A percentile compares a stretch with the other conserved stretches of the same genome.
phyloP scores from a whole-genome alignment of 495 filamentous ascomycete genomes.

The Aeminium ludgeri region DNA sequence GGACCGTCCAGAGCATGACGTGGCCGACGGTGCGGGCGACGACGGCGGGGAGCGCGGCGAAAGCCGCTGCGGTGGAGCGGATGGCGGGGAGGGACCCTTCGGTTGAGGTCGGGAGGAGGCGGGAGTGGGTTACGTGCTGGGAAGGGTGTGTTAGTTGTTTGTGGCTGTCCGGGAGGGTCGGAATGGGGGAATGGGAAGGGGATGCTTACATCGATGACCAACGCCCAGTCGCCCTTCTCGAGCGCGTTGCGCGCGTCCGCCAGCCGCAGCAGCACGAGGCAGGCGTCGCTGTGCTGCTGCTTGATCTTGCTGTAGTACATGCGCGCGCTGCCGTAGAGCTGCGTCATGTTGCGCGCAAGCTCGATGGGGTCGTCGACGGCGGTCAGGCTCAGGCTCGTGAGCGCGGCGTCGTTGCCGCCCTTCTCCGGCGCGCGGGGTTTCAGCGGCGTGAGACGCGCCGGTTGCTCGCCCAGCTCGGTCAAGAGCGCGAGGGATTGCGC shows the following conservation, averaged over 20 bases:
- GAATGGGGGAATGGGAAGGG: neutral
- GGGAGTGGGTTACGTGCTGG: constrained; percentile 54
- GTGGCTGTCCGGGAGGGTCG: neutral
- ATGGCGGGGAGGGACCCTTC: constrained; percentile 53
- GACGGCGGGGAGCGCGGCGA: constrained; percentile 53
- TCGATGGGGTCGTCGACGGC: constrained; percentile 70
- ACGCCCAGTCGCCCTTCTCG: constrained; percentile 52
- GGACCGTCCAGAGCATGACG: constrained; percentile 82
- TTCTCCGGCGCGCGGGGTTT: constrained; percentile 39
- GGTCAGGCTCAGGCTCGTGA: constrained; percentile 61
- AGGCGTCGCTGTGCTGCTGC: constrained; percentile 48
- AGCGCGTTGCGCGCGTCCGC: constrained; percentile 57
- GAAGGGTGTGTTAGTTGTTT: constrained; percentile 5
- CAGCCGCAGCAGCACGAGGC: constrained; percentile 57
- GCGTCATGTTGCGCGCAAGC: constrained; percentile 63
- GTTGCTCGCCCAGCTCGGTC: constrained; percentile 61
- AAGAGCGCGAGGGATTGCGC: constrained; percentile 77
- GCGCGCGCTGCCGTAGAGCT: constrained; percentile 57
- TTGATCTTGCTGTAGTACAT: constrained; percentile 57
- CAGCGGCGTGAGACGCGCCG: constrained; percentile 57
- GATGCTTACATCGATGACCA: constrained; percentile 62
- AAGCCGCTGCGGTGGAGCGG: constrained; percentile 57
- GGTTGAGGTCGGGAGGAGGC: constrained; percentile 61
- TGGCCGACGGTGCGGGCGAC: constrained; percentile 76
- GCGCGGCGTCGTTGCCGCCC: constrained; percentile 19